Evolutionary conservation across 2,329 filamentous ascomycete genomes (phyloP).

Genomic region (Cladobotryum protrusum): DNA sequence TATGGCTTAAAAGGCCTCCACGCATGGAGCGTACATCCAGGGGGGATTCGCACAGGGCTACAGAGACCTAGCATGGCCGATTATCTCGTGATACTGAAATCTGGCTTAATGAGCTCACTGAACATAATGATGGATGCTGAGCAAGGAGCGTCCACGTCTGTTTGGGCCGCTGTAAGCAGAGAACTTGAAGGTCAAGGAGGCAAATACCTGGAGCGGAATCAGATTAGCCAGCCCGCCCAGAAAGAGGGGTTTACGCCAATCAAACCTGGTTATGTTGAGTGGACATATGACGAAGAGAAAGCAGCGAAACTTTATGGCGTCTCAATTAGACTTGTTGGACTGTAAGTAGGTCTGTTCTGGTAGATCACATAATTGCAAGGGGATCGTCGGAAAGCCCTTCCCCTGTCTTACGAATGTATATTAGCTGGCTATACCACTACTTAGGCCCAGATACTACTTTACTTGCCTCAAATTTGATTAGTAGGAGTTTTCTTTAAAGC

Average conservation of each 20-base stretch:
- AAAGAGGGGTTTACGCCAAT: slow-evolving; percentile 8
- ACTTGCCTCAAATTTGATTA: too few species aligned
- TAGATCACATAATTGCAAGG: too few species aligned
- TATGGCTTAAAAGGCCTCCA: slow-evolving; percentile 40
- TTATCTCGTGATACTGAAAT: slow-evolving; percentile 3
- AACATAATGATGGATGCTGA: slow-evolving; percentile 13
- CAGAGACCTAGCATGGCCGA: slow-evolving; percentile 4
- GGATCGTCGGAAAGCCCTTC: too few species aligned
- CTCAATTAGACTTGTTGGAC: neutral
- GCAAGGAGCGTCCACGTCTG: slow-evolving; percentile 43
- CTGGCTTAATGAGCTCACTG: neutral
- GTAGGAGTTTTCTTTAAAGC: too few species aligned
- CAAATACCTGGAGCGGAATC: slow-evolving; percentile 31
- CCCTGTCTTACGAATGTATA: too few species aligned
- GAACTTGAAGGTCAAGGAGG: slow-evolving; percentile 40
- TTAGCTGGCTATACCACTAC: too few species aligned
- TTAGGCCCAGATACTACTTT: too few species aligned
- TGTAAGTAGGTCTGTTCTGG: too few species aligned
- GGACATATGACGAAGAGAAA: slow-evolving; percentile 7
- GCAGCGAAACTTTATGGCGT: slow-evolving; percentile 8
- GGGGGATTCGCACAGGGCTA: slow-evolving; percentile 31
- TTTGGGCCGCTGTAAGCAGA: slow-evolving; percentile 35
- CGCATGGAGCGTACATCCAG: slow-evolving; percentile 38
- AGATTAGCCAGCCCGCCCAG: slow-evolving; percentile 4
- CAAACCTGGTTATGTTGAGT: slow-evolving; percentile 10